Base-by-base conservation (phyloP, 2,329 filamentous ascomycete genomes). In the Paracoccidioides lutzii region DNA sequence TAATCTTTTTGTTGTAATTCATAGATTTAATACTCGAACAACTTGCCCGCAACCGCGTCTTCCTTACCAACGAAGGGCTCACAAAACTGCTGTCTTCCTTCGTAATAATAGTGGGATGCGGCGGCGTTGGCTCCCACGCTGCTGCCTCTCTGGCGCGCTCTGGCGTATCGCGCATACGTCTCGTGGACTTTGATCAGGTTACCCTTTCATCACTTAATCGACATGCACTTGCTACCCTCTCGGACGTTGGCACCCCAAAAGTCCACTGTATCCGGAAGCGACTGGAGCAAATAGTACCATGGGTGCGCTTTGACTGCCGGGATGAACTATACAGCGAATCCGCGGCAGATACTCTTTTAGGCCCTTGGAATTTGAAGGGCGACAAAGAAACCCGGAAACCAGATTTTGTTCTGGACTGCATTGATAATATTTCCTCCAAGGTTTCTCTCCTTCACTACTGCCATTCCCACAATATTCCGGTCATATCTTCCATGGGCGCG, bases 361-460 rank as follows among this genome's bases (percentile, higher is more conserved):
- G 75, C 0, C 76, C 81, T 0, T 90, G 88, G 83, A 71, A 75
- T 10, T 61, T 69, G 60, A 14, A 80, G 79, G 66, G 69, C 35
- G 65, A 67, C 5, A 67, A 70, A 15, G 64, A 66, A 38, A 68
- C 68, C n/a, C 68, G 64, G 49, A 78, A 78, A 63, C 90, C 90
- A 1, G 85, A 91, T 64, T 98, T 85, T 65, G 83, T 98, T n/a
- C 82, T 98, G 40, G 93, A 98, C 71, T 94, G 91, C 28, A 98
- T 98, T 62, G 93, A 98, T 71, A 97, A 98, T 67, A 97, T 98
- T 59, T 88, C 95, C 53, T 95, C 89, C 54, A 98, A 98, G 74
- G 91, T 98, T 3, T 86, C 85, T 15, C 75, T 98, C 55, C 77
- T 98, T 43, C 84, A 89, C 64, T 95, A 94, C 73, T 98, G 93